These are phyloP conservation scores for Babesia gibsoni DNA, from an alignment of 169 alveolate genomes.

Conservation along the genomic window DNA sequence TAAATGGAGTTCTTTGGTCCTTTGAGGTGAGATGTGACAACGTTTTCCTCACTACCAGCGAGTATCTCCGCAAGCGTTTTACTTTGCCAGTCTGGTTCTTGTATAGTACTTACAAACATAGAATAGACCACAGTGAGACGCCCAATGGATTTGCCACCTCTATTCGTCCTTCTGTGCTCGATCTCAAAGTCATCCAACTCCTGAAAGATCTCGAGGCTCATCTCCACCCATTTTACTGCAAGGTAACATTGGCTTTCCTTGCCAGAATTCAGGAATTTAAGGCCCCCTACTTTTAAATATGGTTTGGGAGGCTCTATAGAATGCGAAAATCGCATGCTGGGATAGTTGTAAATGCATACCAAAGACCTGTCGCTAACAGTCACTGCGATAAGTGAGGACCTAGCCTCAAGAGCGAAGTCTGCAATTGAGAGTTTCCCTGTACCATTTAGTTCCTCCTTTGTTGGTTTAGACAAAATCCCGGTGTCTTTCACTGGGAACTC, in stretches of 20 bases:
- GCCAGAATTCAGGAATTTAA: constrained; percentile 17
- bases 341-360: constrained; percentile 37
- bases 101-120: neutral
- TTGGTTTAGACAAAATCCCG: neutral
- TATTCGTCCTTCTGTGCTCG: neutral
- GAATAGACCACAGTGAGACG: constrained; percentile 16
- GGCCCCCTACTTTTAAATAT: constrained; percentile 14
- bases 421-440: constrained; percentile 2
- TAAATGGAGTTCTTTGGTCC: neutral
- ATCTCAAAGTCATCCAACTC: constrained; percentile 23
- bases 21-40: neutral
- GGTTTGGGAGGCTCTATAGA: constrained; percentile 26
- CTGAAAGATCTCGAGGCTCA: constrained; percentile 29
- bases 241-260: neutral
- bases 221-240: constrained; percentile 42
- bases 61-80: constrained; percentile 25
- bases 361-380: constrained; percentile 15
- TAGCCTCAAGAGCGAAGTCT: constrained; percentile 31
- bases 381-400: constrained; percentile 13
- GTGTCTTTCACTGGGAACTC: constrained; percentile 23
- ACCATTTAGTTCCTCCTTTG: neutral
- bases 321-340: constrained; percentile 11
- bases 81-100: neutral
- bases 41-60: constrained; percentile 1
- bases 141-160: neutral